Evolutionary conservation across 495 filamentous ascomycete species (phyloP), one percentile per base, ranked within the genome.

Genomic region (Achaetomiella virescens): DNA sequence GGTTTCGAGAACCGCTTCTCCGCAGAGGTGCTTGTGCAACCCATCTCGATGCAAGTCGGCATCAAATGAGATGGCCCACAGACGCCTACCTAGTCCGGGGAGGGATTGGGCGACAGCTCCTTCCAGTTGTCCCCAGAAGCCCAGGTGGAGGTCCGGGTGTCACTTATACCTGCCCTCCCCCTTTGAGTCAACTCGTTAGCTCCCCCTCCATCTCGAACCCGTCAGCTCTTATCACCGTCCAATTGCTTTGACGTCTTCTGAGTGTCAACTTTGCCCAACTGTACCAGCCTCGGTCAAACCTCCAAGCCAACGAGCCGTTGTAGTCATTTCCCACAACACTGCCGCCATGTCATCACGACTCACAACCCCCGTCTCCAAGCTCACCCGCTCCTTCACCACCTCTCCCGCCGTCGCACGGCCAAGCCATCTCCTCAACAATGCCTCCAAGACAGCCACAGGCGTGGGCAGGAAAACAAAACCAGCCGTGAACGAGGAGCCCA

Each of bases 361-460:
- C 36, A 67, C 72, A 48, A 62, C 64, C 35, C 72, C 75, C 52
- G 62, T 71, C 60, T 57, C 70, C 42, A 75, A 77, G 68, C 61
- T 78, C 54, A 65, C 69, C 61, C 72, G 76, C 56, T 68, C 69
- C 21, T 65, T 78, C 57, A 74, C 65, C 70, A 70, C 71, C n/a
- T 63, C 68, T 21, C 40, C 76, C 38, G 47, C 66, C 9, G 55
- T 62, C 41, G 50, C 69, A 46, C 64, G 68, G 14, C 71, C 72
- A 27, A 68, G 63, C 45, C 58, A 66, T 11, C 62, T 72, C 21
- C 61, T 72, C 38, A 64, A 66, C 51, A 69, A 65, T 33, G 66
- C 61, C 58, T 64, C 69, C 45, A 72, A 67, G 43, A 53, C 60
- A 18, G 52, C 64, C 18, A 61, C 65, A 55, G 61, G 66, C 25